Conservation (phyloP, 371 early-diverging fungal genomes). For the Funneliformis caledonium region DNA sequence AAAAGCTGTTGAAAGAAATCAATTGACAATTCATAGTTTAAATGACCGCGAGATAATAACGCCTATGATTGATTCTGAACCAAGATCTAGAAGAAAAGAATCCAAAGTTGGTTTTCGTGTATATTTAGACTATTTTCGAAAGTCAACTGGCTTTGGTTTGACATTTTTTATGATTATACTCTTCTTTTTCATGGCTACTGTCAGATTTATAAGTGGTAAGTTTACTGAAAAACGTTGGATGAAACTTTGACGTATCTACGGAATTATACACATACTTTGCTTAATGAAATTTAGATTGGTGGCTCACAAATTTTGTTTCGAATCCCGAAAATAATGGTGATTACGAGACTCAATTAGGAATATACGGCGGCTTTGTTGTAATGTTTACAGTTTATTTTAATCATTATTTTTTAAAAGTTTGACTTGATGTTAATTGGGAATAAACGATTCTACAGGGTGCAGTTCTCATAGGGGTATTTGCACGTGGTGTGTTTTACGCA, state of each 20-base stretch:
- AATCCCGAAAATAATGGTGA: slow-evolving; percentile 3
- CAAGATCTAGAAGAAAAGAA: slow-evolving; percentile 36
- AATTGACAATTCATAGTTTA: slow-evolving; percentile 70
- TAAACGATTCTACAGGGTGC: not conserved
- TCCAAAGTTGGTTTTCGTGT: slow-evolving; percentile 45
- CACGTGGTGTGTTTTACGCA: slow-evolving; percentile 47
- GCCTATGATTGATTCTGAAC: slow-evolving; percentile 37
- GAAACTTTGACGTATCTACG: not conserved
- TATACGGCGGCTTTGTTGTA: slow-evolving; percentile 33
- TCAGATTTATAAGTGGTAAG: slow-evolving; percentile 53
- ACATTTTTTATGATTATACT: slow-evolving; percentile 48
- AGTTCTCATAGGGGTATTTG: slow-evolving; percentile 34
- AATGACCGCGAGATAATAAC: slow-evolving; percentile 44
- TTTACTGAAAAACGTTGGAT: not conserved
- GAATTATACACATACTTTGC: slow-evolving; percentile 3
- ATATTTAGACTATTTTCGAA: slow-evolving; percentile 43
- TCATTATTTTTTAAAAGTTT: too few species aligned
- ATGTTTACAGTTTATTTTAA: not conserved
- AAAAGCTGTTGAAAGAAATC: slow-evolving; percentile 67
- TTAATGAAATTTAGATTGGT: slow-evolving; percentile 35
- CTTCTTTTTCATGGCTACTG: slow-evolving; percentile 54
- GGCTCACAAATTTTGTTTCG: slow-evolving; percentile 29
- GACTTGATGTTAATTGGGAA: not conserved
- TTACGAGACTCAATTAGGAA: not conserved
- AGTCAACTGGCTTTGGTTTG: slow-evolving; percentile 50